Evolutionary conservation across 2,329 filamentous ascomycete species (phyloP).

Genomic region (Byssothecium circinans): DNA sequence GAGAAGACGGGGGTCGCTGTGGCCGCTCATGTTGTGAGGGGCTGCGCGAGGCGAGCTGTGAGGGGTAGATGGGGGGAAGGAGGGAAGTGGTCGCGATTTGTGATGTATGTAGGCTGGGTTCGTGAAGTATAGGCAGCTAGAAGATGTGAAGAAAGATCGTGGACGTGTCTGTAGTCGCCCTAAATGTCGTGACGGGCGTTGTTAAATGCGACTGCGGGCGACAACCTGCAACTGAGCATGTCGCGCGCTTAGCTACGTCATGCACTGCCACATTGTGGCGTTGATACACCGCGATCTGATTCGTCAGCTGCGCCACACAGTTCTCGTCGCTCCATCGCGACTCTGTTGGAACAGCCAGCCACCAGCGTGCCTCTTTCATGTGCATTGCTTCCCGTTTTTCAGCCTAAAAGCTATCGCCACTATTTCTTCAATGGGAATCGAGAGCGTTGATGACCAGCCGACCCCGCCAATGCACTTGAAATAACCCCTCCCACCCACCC

Average conservation of each 20-base stretch:
- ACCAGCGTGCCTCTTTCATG: not conserved
- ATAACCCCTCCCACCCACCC: not conserved
- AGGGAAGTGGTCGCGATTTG: slow-evolving; percentile 3
- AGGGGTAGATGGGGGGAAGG: not conserved
- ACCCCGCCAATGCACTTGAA: not conserved
- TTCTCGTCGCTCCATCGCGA: not conserved
- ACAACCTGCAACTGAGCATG: slow-evolving; percentile 9
- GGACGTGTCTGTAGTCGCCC: slow-evolving; percentile 8
- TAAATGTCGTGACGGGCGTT: no score
- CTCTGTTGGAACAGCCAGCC: no score
- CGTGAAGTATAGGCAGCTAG: not conserved
- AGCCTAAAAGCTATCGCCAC: not conserved
- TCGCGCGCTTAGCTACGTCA: slow-evolving; percentile 24
- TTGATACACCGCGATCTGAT: not conserved
- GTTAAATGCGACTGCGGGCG: slow-evolving; percentile 5
- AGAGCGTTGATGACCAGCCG: not conserved
- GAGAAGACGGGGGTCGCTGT: slow-evolving; percentile 59
- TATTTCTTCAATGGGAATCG: not conserved
- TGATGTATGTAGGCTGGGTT: not conserved
- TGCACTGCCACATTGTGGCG: slow-evolving; percentile 2
- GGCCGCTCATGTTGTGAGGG: slow-evolving; percentile 48
- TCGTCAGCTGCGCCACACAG: not conserved
- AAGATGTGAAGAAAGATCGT: not conserved
- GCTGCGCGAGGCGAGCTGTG: not conserved
- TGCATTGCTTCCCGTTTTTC: not conserved